Evolutionary conservation across 805 yeast genomes (phyloP).

Genomic region (Yueomyces sinensis): DNA sequence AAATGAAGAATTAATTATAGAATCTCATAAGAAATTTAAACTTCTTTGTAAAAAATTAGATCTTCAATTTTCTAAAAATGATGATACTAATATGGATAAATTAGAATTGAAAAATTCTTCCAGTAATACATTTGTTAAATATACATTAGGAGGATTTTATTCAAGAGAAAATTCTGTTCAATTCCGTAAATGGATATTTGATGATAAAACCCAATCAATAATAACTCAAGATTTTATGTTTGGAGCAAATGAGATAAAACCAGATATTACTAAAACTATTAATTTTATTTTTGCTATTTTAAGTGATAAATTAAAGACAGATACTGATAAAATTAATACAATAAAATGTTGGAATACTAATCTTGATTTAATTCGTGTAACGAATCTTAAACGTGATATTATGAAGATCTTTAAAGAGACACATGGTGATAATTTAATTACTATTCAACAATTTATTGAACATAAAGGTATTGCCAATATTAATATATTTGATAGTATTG

Average conservation of each 20-base stretch:
- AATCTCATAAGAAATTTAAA: no score
- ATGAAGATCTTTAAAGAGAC: neutral
- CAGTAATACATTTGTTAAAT: neutral
- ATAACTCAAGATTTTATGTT: slow-evolving; percentile 3
- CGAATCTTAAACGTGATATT: slow-evolving; percentile 7
- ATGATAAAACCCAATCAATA: neutral
- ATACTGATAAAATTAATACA: neutral
- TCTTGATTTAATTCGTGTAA: slow-evolving; percentile 5
- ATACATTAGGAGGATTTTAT: slow-evolving; percentile 3
- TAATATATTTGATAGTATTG: slow-evolving; percentile 14
- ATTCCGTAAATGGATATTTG: slow-evolving; percentile 2
- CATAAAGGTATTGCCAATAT: neutral
- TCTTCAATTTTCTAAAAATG: no score
- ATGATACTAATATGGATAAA: no score
- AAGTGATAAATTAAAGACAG: slow-evolving; percentile 1
- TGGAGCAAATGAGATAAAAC: slow-evolving; percentile 5
- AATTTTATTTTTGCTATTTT: slow-evolving; percentile 2
- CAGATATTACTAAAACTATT: slow-evolving; percentile 8
- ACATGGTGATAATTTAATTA: slow-evolving; percentile 1
- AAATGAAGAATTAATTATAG: no score
- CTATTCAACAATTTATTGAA: neutral
- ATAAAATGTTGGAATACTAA: slow-evolving; percentile 6
- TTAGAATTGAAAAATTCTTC: neutral
- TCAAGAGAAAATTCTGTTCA: slow-evolving; percentile 7
- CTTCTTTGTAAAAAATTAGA: no score